Base-by-base conservation (phyloP, 495 filamentous ascomycete species). In the Trichoderma gamsii region DNA sequence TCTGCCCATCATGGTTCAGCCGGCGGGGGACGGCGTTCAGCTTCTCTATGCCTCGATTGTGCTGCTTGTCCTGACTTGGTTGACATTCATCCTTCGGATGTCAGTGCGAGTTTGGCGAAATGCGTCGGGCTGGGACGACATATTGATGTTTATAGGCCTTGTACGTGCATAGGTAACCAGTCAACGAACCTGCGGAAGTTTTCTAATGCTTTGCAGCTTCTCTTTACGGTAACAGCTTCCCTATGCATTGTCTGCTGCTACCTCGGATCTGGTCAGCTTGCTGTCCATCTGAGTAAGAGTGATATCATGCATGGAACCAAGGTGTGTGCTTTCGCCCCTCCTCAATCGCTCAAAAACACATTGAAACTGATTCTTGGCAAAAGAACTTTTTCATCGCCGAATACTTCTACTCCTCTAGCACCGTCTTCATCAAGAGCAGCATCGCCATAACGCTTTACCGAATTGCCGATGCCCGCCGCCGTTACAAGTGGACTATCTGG, bases 401-500 rank as follows among this genome's bases (percentile, higher is more conserved):
- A 16, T 67, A 44, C 43, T 44, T 51, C 16, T 67, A 67, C 66
- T 29, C 43, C 43, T 44, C 38, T 43, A 29, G 66, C 66, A 67
- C 66, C n/a, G 66, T 61, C 29, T 38, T 51, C 51, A 67, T 67
- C 66, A 67, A 67, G 43, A 9, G 11, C 43, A 67, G 66, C 66
- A 67, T 67, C 44, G 38, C 41, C 66, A 29, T 67, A 7, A 32
- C 66, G 0, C 66, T 67, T 3, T 43, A 59, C 6, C 66, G 66
- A 12, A 67, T 67, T 25, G 66, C 66, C 16, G 66, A 49, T 21
- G 23, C 44, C 41, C 38, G 44, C 66, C 66, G 66, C 18, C 41
- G 38, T 38, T 67, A 44, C 18, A 67, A 51, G 18, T 51, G 38
- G 41, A 66, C 63, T 41, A 68, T 71, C 29, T 68, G 66, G 66